phyloP scores from a whole-genome alignment of 305 asterid species.

The Solanum chacoense region DNA sequence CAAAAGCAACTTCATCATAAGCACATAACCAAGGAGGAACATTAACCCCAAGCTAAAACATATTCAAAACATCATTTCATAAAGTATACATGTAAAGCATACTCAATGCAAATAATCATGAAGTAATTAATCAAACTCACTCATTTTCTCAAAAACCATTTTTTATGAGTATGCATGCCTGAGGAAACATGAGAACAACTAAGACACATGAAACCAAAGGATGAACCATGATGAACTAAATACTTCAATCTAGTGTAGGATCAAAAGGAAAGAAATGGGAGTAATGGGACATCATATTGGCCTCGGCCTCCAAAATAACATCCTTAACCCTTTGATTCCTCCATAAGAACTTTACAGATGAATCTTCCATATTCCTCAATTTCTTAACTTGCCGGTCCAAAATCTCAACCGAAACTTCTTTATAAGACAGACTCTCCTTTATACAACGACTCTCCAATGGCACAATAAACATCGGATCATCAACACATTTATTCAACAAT shows the following conservation, averaged over 20 bases:
- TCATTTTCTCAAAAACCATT: background rate
- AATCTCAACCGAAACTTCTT: background rate
- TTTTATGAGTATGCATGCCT: background rate
- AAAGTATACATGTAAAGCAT: background rate
- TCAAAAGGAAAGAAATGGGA: background rate
- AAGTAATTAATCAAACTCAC: background rate
- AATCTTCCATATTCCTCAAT: background rate
- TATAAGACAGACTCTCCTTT: background rate
- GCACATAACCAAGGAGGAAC: background rate
- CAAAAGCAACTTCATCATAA: background rate
- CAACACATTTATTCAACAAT: background rate
- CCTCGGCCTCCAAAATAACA: background rate
- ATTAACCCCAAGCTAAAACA: background rate
- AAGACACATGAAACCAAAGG: background rate
- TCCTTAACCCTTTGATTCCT: background rate
- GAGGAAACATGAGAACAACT: background rate
- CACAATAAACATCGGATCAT: background rate
- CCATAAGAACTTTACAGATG: background rate
- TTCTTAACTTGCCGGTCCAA: background rate
- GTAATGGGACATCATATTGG: background rate
- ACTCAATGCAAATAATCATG: background rate
- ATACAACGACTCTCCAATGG: background rate
- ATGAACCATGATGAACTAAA: background rate
- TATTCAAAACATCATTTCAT: no score
- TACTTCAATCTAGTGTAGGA: background rate